A percentile compares a stretch with the other conserved stretches of the same genome.
phyloP scores from a whole-genome alignment of 2,329 filamentous ascomycete genomes.

The Pseudogymnoascus destructans region DNA sequence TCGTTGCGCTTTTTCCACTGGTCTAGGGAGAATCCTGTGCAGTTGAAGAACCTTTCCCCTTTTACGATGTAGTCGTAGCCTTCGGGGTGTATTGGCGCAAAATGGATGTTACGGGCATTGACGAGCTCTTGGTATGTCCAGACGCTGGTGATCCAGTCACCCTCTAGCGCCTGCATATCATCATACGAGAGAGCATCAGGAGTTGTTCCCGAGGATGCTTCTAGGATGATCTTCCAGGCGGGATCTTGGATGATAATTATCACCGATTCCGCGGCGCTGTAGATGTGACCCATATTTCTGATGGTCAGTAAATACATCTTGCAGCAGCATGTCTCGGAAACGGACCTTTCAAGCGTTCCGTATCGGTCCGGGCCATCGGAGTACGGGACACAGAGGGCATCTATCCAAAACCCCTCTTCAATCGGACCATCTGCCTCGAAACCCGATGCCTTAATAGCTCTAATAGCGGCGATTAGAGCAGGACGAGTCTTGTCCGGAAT shows the following conservation, averaged over 20 bases:
- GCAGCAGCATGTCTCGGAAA: background rate
- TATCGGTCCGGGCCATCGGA: conserved; percentile 10
- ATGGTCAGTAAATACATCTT: background rate
- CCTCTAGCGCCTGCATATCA: background rate
- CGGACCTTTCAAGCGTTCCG: conserved; percentile 15
- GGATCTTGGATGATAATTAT: conserved; percentile 9
- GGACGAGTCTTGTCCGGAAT: conserved; percentile 16
- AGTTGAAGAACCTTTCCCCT: background rate
- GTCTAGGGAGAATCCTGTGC: background rate
- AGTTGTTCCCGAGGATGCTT: background rate
- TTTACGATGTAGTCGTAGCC: background rate
- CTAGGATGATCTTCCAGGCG: conserved; percentile 6
- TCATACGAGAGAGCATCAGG: background rate
- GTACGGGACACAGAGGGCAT: conserved; percentile 16
- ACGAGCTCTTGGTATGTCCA: conserved; percentile 16
- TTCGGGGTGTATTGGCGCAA: background rate
- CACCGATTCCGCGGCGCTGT: background rate
- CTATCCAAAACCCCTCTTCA: conserved; percentile 16
- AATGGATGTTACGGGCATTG: background rate
- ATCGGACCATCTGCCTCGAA: background rate
- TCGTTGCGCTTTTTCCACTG: background rate
- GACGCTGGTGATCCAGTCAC: conserved; percentile 14
- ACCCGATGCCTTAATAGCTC: conserved; percentile 9
- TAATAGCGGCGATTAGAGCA: conserved; percentile 14
- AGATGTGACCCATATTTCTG: conserved; percentile 1